Evolutionary conservation across 2,329 filamentous ascomycete species (phyloP), one percentile per base, ranked within the genome.

Genomic region (Cladosporium oxysporum): DNA sequence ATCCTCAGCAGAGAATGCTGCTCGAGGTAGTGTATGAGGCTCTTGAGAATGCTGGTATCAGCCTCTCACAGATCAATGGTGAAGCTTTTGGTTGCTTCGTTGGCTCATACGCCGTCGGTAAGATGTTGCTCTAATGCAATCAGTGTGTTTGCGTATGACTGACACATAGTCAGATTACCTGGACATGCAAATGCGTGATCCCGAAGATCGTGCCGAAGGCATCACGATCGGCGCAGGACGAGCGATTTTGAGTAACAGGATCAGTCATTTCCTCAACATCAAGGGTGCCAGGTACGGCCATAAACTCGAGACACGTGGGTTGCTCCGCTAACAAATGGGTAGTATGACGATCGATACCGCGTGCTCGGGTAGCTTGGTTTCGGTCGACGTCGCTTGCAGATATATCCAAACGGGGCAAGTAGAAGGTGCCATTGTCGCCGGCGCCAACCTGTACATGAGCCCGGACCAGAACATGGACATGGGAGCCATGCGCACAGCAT

Each of bases 241-340:
- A 12, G 44, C 44, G 23, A 49, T 49, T 26, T 6, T 49, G 44
- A 49, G 44, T 10, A 49, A 49, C n/a, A 49, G 44, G n/a, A 49
- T 49, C 44, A 49, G 44, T 49, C 44, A 49, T 49, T 49, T 49
- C n/a, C 44, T 49, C 44, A 49, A 49, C 44, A 49, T 49, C 44
- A 49, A 49, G 44, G 44, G 44, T 26, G 44, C 44, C n/a, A 49
- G 44, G 44, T 49, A 49, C n/a, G n/a, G 23, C 23, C 44, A 49
- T 26, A 6, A n/a, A 23, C 44, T 49, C 5, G 44, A n/a, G 23
- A 26, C 23, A 23, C 44, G 23, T 49, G n/a, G n/a, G 10, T 49
- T 21, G 44, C 44, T 26, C 23, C 23, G 18, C 44, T 49, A 49
- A 49, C 44, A 21, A 12, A 49, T 49, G n/a, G 12, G 10, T 49